Evolutionary conservation across 1,139 yeast genomes (phyloP).

Genomic region (Suzukiozyma palmioleophila): DNA sequence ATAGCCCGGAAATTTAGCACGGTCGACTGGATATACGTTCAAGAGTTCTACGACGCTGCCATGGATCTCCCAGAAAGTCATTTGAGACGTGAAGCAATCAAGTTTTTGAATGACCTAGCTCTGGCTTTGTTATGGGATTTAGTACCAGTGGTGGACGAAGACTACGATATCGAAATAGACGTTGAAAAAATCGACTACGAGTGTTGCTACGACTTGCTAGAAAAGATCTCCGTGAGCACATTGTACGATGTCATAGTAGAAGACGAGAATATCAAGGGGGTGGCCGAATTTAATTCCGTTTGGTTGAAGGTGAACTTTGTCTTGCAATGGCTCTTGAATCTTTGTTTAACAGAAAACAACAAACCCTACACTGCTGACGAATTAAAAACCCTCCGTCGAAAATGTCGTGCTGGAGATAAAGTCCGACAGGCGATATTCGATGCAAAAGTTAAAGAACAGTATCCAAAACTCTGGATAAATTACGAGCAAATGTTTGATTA

Average conservation of each 20-base stretch:
- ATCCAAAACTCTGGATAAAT: constrained; percentile 1
- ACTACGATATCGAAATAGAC: background rate
- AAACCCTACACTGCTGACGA: constrained; percentile 1
- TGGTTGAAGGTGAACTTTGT: constrained; percentile 22
- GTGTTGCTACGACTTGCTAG: constrained; percentile 6
- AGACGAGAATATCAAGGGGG: constrained; percentile 16
- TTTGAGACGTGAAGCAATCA: background rate
- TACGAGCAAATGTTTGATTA: constrained; percentile 3
- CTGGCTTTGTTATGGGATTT: background rate
- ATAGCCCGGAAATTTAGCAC: background rate
- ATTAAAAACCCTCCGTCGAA: background rate
- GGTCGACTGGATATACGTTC: background rate
- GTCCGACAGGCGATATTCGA: constrained; percentile 5
- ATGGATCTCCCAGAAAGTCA: constrained; percentile 1
- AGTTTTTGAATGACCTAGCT: background rate
- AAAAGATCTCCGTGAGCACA: constrained; percentile 11
- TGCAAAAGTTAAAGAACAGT: constrained; percentile 3
- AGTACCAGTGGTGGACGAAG: background rate
- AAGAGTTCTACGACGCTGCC: constrained; percentile 4
- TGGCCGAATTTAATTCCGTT: constrained; percentile 15
- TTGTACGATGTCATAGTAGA: constrained; percentile 16
- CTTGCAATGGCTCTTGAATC: constrained; percentile 18
- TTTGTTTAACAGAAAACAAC: constrained; percentile 4
- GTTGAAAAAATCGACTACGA: background rate
- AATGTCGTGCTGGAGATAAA: constrained; percentile 6